Base-by-base conservation (phyloP, 805 yeast genomes). In the Myxozyma melibiosi region DNA sequence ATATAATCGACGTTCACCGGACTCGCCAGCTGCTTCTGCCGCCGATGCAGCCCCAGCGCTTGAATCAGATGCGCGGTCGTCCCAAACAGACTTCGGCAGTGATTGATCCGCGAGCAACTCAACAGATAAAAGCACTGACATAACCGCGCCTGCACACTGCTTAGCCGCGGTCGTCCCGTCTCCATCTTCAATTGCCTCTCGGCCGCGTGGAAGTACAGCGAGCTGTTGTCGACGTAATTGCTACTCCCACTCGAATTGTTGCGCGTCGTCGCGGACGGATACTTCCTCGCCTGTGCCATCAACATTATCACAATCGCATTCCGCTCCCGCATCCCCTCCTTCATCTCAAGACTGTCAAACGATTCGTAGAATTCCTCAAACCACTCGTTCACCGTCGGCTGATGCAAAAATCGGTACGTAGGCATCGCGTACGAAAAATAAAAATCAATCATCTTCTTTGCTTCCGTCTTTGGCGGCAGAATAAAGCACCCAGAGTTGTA, bases 371-470 rank as follows among this genome's bases (percentile, higher is more conserved):
- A 48, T 4, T 55, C 63, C 22, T 58, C 55, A 31, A 55, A 42
- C 63, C 63, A 58, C 6, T 20, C 35, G 14, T 48, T 47, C 8
- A 49, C 56, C 6, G 53, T 42, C 5, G 58, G 61, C 33, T 44
- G 57, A 33, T 58, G 63, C 31, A 58, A 30, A 30, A 58, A 58
- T 4, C 63, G 45, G 28, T 55, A 56, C 9, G 57, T 57, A 28
- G 63, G 63, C 63, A 58, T 58, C 13, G 58, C 63, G 27, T 49
- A 58, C 1, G 53, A 38, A 33, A 58, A 58, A 34, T 55, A 58
- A 27, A 55, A 51, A 14, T 57, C 52, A 13, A 58, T 4, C 47
- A 51, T 11, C 13, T 28, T 48, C 20, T 28, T 48, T 4, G 61
- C 61, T 9, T 55, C 54, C 5, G 22, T 13, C 14, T 46, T 51